A percentile compares a stretch with the other conserved stretches of the same genome.
These are phyloP conservation scores for Ceratocystis eucalypticola DNA, from an alignment of 2,329 filamentous ascomycete species.

Conservation along the genomic window DNA sequence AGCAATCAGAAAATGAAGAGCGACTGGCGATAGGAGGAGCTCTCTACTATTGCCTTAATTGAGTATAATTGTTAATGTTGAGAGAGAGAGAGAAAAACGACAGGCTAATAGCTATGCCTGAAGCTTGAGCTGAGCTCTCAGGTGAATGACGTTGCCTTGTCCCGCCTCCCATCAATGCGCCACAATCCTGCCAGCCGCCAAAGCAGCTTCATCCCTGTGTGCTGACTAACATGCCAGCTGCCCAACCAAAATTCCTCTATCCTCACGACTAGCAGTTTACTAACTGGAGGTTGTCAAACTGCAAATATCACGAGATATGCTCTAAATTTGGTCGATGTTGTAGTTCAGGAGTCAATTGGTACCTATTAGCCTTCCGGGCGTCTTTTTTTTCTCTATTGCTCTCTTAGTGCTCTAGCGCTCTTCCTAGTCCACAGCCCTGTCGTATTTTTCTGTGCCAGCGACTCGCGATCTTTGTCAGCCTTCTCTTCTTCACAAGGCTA, in stretches of 20 bases:
- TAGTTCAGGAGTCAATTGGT: background rate
- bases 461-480: slow-evolving; percentile 18
- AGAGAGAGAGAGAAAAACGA: background rate
- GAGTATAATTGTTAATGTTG: background rate
- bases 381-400: background rate
- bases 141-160: slow-evolving; percentile 19
- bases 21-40: slow-evolving; percentile 39
- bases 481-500: slow-evolving; percentile 16
- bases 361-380: background rate
- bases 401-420: background rate
- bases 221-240: slow-evolving; percentile 18
- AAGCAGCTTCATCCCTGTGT: background rate
- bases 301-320: background rate
- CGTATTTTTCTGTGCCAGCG: slow-evolving; percentile 1
- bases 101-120: slow-evolving; percentile 6
- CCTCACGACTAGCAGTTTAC: background rate
- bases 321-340: background rate
- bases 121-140: slow-evolving; percentile 17
- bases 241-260: background rate
- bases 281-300: no score
- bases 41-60: slow-evolving; percentile 77
- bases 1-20: background rate
- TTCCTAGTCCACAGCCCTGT: slow-evolving; percentile 8
- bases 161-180: background rate
- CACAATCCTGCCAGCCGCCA: slow-evolving; percentile 8